These are phyloP conservation scores for Nemania bipapillata DNA, from an alignment of 2,329 filamentous ascomycete genomes.

Conservation along the genomic window DNA sequence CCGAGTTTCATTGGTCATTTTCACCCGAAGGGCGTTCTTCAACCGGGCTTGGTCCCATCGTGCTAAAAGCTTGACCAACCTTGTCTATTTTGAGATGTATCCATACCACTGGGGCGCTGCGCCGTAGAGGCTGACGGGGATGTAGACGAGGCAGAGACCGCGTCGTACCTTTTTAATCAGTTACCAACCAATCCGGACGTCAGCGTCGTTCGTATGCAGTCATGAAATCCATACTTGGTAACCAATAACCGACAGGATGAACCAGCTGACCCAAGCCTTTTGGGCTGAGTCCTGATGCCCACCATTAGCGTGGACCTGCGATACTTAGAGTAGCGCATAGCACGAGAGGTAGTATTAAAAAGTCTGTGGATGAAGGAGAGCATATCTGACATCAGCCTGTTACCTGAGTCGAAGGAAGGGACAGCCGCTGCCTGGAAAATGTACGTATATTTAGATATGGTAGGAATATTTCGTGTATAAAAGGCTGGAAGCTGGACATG, in stretches of 20 bases:
- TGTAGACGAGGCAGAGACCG: not conserved
- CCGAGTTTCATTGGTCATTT: not conserved
- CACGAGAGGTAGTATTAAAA: not conserved
- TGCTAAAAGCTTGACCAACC: not conserved
- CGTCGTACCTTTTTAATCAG: not conserved
- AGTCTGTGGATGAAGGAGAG: not conserved
- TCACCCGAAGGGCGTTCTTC: not conserved
- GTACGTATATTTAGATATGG: not conserved
- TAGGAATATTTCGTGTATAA: not conserved
- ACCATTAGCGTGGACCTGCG: not conserved
- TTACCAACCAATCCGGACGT: not conserved
- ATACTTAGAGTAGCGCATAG: not conserved
- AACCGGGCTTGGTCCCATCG: not conserved
- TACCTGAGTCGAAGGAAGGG: not conserved
- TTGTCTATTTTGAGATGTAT: not conserved
- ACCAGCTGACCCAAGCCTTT: constrained; percentile 1
- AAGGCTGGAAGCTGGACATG: not conserved
- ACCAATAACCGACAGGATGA: constrained; percentile 3
- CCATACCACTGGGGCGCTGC: not conserved
- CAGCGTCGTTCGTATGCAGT: not conserved
- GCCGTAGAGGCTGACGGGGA: not conserved
- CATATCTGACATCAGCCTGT: constrained; percentile 5
- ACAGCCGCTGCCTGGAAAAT: not conserved
- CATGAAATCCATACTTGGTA: not conserved
- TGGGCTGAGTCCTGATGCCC: not conserved